These are phyloP conservation scores for Termitomyces eurrhizus DNA, from an alignment of 768 basidiomycete species.

Conservation along the genomic window DNA sequence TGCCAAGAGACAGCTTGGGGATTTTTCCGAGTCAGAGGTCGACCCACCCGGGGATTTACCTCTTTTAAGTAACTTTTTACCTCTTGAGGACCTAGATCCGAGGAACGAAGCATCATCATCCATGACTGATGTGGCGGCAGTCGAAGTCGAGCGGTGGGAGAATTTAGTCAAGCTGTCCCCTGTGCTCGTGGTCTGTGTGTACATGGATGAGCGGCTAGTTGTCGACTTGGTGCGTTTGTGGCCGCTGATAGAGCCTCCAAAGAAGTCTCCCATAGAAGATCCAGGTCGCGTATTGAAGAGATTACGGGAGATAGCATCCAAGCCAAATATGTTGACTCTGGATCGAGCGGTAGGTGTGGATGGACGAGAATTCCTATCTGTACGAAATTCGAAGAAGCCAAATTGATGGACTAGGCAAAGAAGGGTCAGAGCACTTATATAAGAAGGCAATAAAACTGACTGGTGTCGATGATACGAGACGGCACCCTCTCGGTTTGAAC, in stretches of 20 bases:
- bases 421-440: conserved; percentile 5
- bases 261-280: conserved; percentile 68
- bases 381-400: conserved; percentile 85
- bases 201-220: conserved; percentile 66
- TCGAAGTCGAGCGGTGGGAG: conserved; percentile 68
- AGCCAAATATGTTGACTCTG: conserved; percentile 83
- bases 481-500: conserved; percentile 74
- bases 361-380: conserved; percentile 69
- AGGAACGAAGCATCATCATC: conserved; percentile 59
- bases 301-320: conserved; percentile 88
- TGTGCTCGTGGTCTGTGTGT: conserved; percentile 68
- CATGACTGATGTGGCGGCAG: conserved; percentile 56
- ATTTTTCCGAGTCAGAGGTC: conserved; percentile 42
- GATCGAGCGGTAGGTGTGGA: conserved; percentile 78
- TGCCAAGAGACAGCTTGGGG: conserved; percentile 32
- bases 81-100: conserved; percentile 40
- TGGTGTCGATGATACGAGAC: conserved; percentile 74
- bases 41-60: conserved; percentile 40
- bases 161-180: conserved; percentile 66
- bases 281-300: conserved; percentile 74
- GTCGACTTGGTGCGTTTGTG: conserved; percentile 69
- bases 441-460: conserved; percentile 41
- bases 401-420: conserved; percentile 70
- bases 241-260: conserved; percentile 66
- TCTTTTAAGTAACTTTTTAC: conserved; percentile 41